Conservation (phyloP, 1,284 basidiomycete genomes). For the Schizopora paradoxa region DNA sequence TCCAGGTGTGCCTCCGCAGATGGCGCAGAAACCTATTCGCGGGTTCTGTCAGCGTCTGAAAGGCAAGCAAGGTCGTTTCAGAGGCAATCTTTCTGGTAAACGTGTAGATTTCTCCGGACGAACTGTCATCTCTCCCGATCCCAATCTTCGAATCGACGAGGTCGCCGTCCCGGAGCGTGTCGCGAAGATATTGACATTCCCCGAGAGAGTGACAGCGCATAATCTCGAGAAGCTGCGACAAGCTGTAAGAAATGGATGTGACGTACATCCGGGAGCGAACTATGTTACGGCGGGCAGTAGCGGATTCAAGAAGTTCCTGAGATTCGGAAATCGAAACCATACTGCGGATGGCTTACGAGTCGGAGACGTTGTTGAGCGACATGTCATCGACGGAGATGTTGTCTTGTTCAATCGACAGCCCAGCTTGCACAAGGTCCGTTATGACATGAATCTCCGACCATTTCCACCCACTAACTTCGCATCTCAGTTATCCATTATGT, state of each 20-base stretch:
- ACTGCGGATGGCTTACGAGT: constrained; percentile 77
- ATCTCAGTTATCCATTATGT: constrained; percentile 94
- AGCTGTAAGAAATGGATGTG: constrained; percentile 86
- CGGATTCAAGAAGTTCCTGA: constrained; percentile 82
- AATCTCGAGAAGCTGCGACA: constrained; percentile 80
- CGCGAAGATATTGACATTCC: constrained; percentile 94
- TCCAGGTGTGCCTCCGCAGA: constrained; percentile 84
- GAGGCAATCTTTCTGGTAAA: constrained; percentile 97
- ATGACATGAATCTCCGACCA: constrained; percentile 6
- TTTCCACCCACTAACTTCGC: constrained; percentile 18
- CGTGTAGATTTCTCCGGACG: constrained; percentile 98
- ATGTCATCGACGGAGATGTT: constrained; percentile 94
- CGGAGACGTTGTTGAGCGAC: constrained; percentile 90
- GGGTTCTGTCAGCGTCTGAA: constrained; percentile 98
- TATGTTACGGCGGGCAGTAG: constrained; percentile 79
- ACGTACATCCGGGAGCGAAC: constrained; percentile 94
- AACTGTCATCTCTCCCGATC: constrained; percentile 98
- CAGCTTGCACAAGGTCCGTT: constrained; percentile 76
- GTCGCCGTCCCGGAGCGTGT: constrained; percentile 97
- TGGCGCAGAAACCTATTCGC: constrained; percentile 86
- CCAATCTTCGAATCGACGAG: constrained; percentile 96
- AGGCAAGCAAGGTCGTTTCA: constrained; percentile 98
- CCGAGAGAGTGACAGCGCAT: constrained; percentile 90
- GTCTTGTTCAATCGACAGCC: constrained; percentile 99
- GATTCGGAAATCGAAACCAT: constrained; percentile 70